These are phyloP conservation scores for Ustilago cynodontis DNA, from an alignment of 1,284 basidiomycete species.

Conservation along the genomic window DNA sequence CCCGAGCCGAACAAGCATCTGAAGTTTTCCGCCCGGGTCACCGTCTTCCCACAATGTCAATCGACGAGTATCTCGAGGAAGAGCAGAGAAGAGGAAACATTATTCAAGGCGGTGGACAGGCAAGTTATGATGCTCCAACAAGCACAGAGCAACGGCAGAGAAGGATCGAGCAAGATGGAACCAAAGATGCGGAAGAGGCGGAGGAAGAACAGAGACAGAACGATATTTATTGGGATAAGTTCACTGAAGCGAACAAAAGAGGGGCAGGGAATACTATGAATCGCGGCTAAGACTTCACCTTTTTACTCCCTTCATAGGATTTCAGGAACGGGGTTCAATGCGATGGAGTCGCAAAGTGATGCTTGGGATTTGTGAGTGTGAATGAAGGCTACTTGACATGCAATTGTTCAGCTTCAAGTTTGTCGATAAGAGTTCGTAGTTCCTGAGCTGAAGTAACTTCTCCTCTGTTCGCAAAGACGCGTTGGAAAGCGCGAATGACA, in stretches of 20 bases:
- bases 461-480: slow-evolving; percentile 23
- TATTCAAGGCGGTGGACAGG: slow-evolving; percentile 79
- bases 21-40: slow-evolving; percentile 90
- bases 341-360: too few relatives aligned
- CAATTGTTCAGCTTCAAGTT: background rate
- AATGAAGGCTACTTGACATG: slow-evolving; percentile 1
- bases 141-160: slow-evolving; percentile 71
- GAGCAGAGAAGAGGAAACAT: slow-evolving; percentile 87
- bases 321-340: too few relatives aligned
- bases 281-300: slow-evolving; percentile 73
- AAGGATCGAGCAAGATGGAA: slow-evolving; percentile 81
- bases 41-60: slow-evolving; percentile 91
- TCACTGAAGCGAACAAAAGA: slow-evolving; percentile 69
- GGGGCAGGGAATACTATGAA: slow-evolving; percentile 97
- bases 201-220: slow-evolving; percentile 73
- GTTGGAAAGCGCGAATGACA: slow-evolving; percentile 27
- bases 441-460: slow-evolving; percentile 16
- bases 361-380: too few relatives aligned
- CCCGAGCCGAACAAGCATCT: slow-evolving; percentile 75
- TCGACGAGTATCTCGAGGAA: slow-evolving; percentile 93
- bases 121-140: slow-evolving; percentile 35
- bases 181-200: slow-evolving; percentile 78
- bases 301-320: too few relatives aligned
- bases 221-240: slow-evolving; percentile 61
- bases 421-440: slow-evolving; percentile 1